Evolutionary conservation across 345 rosid species (phyloP), one percentile per base, ranked within the genome.

Genomic region (Citrus trifoliata): DNA sequence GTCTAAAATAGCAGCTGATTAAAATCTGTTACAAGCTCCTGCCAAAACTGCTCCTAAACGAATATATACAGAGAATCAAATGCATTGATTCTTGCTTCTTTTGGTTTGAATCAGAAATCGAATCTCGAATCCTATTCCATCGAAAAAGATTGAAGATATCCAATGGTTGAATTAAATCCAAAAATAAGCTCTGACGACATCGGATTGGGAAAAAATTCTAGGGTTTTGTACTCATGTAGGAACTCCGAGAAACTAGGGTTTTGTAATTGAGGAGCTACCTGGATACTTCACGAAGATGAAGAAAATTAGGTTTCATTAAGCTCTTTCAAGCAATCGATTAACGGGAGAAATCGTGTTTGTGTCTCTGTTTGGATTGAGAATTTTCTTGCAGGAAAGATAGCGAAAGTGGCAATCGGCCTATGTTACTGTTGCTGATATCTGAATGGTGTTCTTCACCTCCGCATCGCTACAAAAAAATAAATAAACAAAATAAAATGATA

Each of bases 211-310:
- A 61, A 5, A 42, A 68, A 60, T n/a, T 35, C 61, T 73, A 85
- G 84, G 85, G 84, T 74, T 84, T 84, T 24, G 79, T 70, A 53
- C 63, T 76, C 56, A 66, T 78, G 70, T 30, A 64, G 77, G 74
- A 78, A 67, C 68, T 76, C 21, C 62, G 40, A 71, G 76, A 42
- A 76, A 33, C 87, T 82, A 78, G 86, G 86, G 82, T 74, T 65
- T 51, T 22, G 63, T 21, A 3, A 25, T 38, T 48, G 33, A 19
- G 2, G 62, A 37, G 10, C 76, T 24, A 62, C 69, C 68, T 70
- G 69, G 62, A 78, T 61, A 68, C 61, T 30, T 28, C 28, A 19
- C 22, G 38, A 62, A 76, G 28, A 48, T 64, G 24, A n/a, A 18
- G 65, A 25, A 37, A 58, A 35, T 76, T 74, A 75, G 82, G 86